Base-by-base conservation (phyloP, 116 monocot genomes). In the Phalaenopsis hybrid region DNA sequence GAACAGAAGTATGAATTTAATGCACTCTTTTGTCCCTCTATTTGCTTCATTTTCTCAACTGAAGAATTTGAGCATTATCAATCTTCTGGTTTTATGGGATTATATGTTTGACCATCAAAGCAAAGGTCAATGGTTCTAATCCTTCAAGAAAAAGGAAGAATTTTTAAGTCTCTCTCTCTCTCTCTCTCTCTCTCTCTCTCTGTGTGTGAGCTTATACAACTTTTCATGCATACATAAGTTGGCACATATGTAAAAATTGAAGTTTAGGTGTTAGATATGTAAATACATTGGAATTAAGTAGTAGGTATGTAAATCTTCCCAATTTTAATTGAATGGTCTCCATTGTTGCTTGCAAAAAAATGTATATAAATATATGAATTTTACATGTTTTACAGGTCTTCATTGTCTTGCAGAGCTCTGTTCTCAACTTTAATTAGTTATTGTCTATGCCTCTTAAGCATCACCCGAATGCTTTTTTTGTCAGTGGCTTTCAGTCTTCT, bases 181-280 rank as follows among this genome's bases (percentile, higher is more conserved):
- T 63, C 63, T 63, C 63, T 52, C 63, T n/a, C 63, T n/a, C 34
- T 72, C 69, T 69, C 69, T 69, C 69, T 63, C 65, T 21, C 1
- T 21, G 25, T 1, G 33, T 70, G 1, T 65, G n/a, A 65, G 7
- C 8, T 41, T 41, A 41, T 41, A 41, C 41, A 41, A 41, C 41
- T 41, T 41, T 41, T 41, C 41, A 41, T 41, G 3, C 2, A 41
- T 41, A 41, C 3, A 41, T 41, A 41, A 41, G 41, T 41, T 41
- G 41, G 41, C 41, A 41, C 41, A 3, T 41, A 41, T 41, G 41
- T 3, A 41, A 41, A 41, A 41, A 41, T 41, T 41, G 41, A 41
- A 41, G 41, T 4, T 41, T 41, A 41, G 41, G 41, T 41, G 41
- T 41, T 41, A 41, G 41, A 41, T 3, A 41, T 41, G 41, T 4